Base-by-base conservation (phyloP, 2,329 filamentous ascomycete genomes). In the Fusarium sp. region DNA sequence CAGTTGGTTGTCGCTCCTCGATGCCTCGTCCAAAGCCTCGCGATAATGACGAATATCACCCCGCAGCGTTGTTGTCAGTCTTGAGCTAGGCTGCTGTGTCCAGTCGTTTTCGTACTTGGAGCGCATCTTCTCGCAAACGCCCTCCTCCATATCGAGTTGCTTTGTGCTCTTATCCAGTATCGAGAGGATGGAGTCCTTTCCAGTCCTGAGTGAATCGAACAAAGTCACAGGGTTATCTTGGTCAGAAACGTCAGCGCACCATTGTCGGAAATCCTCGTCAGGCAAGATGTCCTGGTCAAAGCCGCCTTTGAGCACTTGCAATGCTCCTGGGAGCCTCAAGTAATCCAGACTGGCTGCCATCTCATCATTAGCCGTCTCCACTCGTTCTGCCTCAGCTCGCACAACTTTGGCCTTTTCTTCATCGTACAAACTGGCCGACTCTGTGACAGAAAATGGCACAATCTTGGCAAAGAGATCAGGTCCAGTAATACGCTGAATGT, bases 101-200 rank as follows among this genome's bases (percentile, higher is more conserved):
- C 96, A 99, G 56, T 98, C 95, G 28, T 86, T 87, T 57, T 95
- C 94, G 77, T 98, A 98, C 78, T 99, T 99, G 15, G 94, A 97
- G 46, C 96, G 89, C 96, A 99, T 99, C 84, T 98, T 99, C 79
- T 99, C 96, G 78, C 96, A 99, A 1, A 98, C 93, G 57, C 93
- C 97, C 81, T 98, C 97, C 79, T 99, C 96, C 89, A 96, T 94
- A 72, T 99, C 96, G 41, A 99, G 82, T 75, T 97, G 92, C 78
- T 97, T 97, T 57, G 91, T 90, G 73, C 93, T 93, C 59, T 88
- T 88, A 58, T 98, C 94, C 57, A 99, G 80, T 5, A 89, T 87
- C 5, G 85, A 84, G 26, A 93, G 79, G 15, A 98, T 92, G 2
- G 88, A 86, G 20, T 92, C 88, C 78, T 95, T 97, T 73, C 96